phyloP scores from a whole-genome alignment of 768 basidiomycete species.

The Agrocybe pediades region DNA sequence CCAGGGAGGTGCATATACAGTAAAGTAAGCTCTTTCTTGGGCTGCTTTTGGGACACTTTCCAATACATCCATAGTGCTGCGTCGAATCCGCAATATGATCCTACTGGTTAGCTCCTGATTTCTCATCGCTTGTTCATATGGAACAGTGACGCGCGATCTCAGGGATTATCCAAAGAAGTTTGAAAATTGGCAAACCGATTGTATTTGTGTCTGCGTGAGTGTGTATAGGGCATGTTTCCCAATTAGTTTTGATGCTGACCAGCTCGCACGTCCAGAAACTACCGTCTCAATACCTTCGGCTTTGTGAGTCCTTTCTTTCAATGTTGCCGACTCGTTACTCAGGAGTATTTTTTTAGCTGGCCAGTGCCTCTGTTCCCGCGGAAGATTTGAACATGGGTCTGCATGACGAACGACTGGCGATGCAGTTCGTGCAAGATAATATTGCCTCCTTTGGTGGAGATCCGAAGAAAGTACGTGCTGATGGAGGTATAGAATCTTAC shows the following conservation, averaged over 20 bases:
- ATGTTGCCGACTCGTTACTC: neutral
- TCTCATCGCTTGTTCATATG: neutral
- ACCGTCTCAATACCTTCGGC: conserved; percentile 59
- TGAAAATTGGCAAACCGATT: conserved; percentile 49
- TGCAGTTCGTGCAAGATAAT: conserved; percentile 66
- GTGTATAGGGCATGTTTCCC: neutral
- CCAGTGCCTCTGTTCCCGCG: conserved; percentile 44
- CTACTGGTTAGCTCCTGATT: conserved; percentile 38
- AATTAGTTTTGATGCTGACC: neutral
- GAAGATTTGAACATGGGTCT: conserved; percentile 61
- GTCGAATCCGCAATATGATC: conserved; percentile 43
- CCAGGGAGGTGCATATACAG: conserved; percentile 54
- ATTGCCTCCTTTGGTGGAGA: conserved; percentile 70
- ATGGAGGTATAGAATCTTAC: neutral
- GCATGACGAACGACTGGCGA: conserved; percentile 57
- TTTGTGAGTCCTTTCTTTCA: conserved; percentile 36
- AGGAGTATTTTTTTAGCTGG: conserved; percentile 28
- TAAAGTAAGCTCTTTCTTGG: conserved; percentile 28
- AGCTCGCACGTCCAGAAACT: conserved; percentile 40
- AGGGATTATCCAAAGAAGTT: conserved; percentile 53
- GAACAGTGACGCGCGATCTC: neutral
- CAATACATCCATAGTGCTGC: conserved; percentile 30
- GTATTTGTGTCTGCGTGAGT: conserved; percentile 55
- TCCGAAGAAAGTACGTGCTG: conserved; percentile 45
- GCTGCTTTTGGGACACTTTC: neutral